Conservation (phyloP, 768 basidiomycete species). For the Calocybe gangraenosa region DNA sequence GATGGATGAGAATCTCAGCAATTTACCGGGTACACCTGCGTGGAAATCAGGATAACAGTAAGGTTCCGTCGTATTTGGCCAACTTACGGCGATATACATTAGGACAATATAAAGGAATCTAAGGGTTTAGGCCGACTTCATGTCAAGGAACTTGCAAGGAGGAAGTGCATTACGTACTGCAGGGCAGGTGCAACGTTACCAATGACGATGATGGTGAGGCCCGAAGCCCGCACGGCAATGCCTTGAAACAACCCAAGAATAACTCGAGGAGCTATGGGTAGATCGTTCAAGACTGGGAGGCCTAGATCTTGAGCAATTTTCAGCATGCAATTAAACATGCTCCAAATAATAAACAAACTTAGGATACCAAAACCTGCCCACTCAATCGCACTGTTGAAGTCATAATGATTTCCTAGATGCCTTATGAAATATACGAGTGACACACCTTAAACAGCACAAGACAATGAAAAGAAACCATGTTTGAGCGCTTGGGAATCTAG, state of each 20-base stretch:
- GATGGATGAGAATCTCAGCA: no score
- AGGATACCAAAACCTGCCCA: constrained; percentile 70
- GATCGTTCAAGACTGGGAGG: constrained; percentile 31
- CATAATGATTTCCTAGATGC: background rate
- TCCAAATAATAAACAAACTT: constrained; percentile 24
- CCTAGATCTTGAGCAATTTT: constrained; percentile 32
- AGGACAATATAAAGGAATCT: constrained; percentile 73
- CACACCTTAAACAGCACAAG: constrained; percentile 53
- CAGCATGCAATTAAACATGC: background rate
- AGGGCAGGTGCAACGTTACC: constrained; percentile 61
- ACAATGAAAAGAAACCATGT: constrained; percentile 67
- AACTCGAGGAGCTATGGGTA: constrained; percentile 33
- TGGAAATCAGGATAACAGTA: background rate
- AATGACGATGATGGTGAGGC: constrained; percentile 44
- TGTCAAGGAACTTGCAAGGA: background rate
- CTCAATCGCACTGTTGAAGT: constrained; percentile 46
- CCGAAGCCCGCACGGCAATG: constrained; percentile 48
- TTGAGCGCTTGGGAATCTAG: constrained; percentile 66
- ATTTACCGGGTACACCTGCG: constrained; percentile 36
- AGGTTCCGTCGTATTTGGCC: background rate
- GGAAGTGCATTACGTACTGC: constrained; percentile 40
- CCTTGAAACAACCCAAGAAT: constrained; percentile 52
- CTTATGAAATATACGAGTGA: background rate
- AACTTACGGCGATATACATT: constrained; percentile 66
- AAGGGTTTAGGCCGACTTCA: background rate